Conservation (phyloP, 2,329 filamentous ascomycete species). For the Ilyonectria sp. region DNA sequence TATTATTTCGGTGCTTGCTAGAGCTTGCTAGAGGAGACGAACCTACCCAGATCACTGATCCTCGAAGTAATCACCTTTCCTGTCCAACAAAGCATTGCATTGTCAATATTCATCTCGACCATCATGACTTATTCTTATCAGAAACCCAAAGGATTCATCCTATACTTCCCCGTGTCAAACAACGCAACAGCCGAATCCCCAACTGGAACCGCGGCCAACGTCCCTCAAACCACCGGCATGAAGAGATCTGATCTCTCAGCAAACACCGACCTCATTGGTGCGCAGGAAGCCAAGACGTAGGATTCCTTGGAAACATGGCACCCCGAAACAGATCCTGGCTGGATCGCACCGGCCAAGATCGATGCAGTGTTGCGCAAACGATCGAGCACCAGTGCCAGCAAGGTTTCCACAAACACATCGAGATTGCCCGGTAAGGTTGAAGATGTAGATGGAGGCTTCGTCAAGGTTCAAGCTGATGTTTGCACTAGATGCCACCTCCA, state of each 20-base stretch:
- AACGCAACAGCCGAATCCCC: not conserved
- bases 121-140: not conserved
- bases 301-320: not conserved
- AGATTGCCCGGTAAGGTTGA: not conserved
- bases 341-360: conserved; percentile 6
- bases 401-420: not conserved
- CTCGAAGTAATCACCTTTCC: not conserved
- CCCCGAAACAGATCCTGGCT: not conserved
- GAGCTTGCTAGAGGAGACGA: not conserved
- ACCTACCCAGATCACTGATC: not conserved
- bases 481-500: not conserved
- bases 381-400: not conserved
- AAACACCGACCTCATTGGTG: not conserved
- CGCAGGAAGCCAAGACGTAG: not conserved
- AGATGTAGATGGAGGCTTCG: too few relatives aligned
- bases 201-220: not conserved
- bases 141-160: not conserved
- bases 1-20: not conserved
- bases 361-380: not conserved
- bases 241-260: not conserved
- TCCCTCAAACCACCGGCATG: not conserved
- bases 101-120: not conserved
- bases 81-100: not conserved
- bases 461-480: not conserved
- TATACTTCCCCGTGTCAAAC: not conserved